Base-by-base conservation (phyloP, 2,329 filamentous ascomycete genomes). In the Colletotrichum agaves region DNA sequence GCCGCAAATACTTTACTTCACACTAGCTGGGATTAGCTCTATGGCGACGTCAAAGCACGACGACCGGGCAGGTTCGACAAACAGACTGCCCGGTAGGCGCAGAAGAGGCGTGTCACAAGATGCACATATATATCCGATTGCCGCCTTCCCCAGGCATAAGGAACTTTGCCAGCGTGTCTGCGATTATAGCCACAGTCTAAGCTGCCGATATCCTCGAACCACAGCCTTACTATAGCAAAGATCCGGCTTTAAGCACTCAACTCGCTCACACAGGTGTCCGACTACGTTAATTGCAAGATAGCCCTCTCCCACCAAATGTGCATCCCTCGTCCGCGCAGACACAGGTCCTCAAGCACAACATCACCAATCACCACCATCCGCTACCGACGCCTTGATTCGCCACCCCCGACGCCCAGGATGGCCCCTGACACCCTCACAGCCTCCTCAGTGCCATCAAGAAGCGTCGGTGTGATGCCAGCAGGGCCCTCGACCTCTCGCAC, bases 261-360 rank as follows among this genome's bases (percentile, higher is more conserved):
- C 27, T 7, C 27, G 4, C 8, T 27, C 21, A 33, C 27, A 19
- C 47, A n/a, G n/a, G n/a, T 35, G 23, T n/a, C 21, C 47, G 33
- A 12, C 50, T 33, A 52, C 27, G 33, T 52, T 31, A 31, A 35
- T 11, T 56, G 10, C 17, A 35, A 56, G 52, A 23, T 17, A 35
- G 4, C 21, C n/a, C 21, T 41, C n/a, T 12, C 33, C 47, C 49
- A 7, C 50, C 64, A 59, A 64, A 70, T 70, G 68, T 70, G 68
- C 50, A 56, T 69, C 56, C 56, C 68, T 31, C 61, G 60, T n/a
- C 55, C 65, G 19, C 68, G 61, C 43, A 70, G 60, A 33, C 57
- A 68, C 41, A 53, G 41, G 21, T 52, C 59, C n/a, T 44, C 23
- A 23, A 60, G 44, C 44, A 19, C 49, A 6, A n/a, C 63, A 11